A percentile compares a stretch with the other conserved stretches of the same genome.
These are phyloP conservation scores for Dentipellis sp. DNA, from an alignment of 768 basidiomycete genomes.

Conservation along the genomic window DNA sequence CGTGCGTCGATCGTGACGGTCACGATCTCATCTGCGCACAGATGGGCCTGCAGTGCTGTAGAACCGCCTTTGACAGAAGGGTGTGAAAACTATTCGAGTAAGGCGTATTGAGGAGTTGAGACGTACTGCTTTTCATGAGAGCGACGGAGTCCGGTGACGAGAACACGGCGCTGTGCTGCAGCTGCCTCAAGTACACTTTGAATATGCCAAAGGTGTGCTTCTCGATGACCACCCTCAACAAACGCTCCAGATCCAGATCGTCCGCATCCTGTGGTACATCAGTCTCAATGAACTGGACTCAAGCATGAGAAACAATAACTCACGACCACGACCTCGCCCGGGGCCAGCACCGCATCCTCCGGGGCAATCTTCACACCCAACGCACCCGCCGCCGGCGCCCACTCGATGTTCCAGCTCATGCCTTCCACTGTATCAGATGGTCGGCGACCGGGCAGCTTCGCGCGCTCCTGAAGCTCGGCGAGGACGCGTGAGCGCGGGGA, in stretches of 20 bases:
- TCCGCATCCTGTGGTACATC: slow-evolving; percentile 40
- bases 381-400: slow-evolving; percentile 67
- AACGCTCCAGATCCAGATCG: slow-evolving; percentile 64
- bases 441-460: slow-evolving; percentile 42
- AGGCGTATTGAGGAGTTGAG: background rate
- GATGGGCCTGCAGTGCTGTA: slow-evolving; percentile 53
- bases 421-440: slow-evolving; percentile 74
- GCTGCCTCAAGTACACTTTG: slow-evolving; percentile 40
- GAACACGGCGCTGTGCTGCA: slow-evolving; percentile 53
- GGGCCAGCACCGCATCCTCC: slow-evolving; percentile 33
- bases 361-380: slow-evolving; percentile 49
- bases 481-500: slow-evolving; percentile 45
- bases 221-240: slow-evolving; percentile 54
- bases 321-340: slow-evolving; percentile 46
- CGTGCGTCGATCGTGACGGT: slow-evolving; percentile 71
- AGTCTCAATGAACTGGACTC: background rate
- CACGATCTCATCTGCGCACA: slow-evolving; percentile 72
- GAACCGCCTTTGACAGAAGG: slow-evolving; percentile 31
- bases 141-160: slow-evolving; percentile 50
- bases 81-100: background rate
- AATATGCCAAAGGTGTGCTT: slow-evolving; percentile 60
- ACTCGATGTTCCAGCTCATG: slow-evolving; percentile 57
- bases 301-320: slow-evolving; percentile 19
- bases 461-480: slow-evolving; percentile 51
- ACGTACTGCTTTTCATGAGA: slow-evolving; percentile 46